A percentile compares a stretch with the other conserved stretches of the same genome.
Conservation (phyloP, 352 stramenopile genomes). For the Phytopythium chamaehyphon region DNA sequence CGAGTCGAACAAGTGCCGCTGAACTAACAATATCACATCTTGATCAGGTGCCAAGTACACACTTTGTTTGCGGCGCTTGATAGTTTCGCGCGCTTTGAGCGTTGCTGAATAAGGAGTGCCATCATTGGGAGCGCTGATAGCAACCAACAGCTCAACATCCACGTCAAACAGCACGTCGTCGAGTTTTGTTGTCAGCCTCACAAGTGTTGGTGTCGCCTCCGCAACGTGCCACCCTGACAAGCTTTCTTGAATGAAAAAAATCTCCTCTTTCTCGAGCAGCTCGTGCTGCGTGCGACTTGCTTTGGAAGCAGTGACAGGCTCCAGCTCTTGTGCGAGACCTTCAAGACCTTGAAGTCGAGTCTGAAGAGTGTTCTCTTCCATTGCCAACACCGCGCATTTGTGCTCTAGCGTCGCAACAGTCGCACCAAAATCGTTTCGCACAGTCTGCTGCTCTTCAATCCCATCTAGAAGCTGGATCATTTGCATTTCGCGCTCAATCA, state of each 20-base stretch:
- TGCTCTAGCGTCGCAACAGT: conserved; percentile 54
- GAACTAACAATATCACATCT: conserved; percentile 42
- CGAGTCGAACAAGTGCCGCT: conserved; percentile 49
- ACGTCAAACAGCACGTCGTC: conserved; percentile 49
- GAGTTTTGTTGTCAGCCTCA: conserved; percentile 39
- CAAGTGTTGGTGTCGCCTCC: conserved; percentile 37
- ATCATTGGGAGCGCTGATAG: conserved; percentile 16
- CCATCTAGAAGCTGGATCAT: conserved; percentile 65
- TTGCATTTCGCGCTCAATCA: conserved; percentile 70
- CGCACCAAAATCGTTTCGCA: conserved; percentile 54
- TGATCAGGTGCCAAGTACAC: conserved; percentile 31
- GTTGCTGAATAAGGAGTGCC: not conserved
- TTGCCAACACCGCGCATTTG: conserved; percentile 50
- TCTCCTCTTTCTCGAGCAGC: conserved; percentile 43
- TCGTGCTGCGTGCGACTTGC: conserved; percentile 26
- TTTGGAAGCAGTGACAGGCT: conserved; percentile 29
- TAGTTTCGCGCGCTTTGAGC: conserved; percentile 19
- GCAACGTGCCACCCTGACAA: conserved; percentile 44
- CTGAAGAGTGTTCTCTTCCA: conserved; percentile 63
- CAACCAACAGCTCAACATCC: conserved; percentile 34
- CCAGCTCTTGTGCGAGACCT: conserved; percentile 38
- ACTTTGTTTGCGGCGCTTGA: conserved; percentile 28
- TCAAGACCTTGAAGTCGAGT: conserved; percentile 61
- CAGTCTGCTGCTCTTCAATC: conserved; percentile 73
- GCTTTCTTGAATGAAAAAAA: conserved; percentile 49